Base-by-base conservation (phyloP, 495 filamentous ascomycete genomes). In the Hypoxylon lienhwacheense region DNA sequence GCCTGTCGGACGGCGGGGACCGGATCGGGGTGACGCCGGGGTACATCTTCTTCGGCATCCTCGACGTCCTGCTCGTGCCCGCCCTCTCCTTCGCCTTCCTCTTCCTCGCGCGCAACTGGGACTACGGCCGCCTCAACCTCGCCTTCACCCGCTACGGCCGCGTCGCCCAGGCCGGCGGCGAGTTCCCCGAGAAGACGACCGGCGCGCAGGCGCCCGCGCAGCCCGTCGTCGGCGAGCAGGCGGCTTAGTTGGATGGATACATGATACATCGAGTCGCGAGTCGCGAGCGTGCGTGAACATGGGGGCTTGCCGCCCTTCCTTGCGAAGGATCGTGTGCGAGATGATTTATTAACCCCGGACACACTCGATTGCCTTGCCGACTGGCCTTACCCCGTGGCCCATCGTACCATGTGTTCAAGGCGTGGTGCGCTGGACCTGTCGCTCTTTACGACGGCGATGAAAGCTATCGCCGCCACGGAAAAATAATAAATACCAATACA, bases 61-160 rank as follows among this genome's bases (percentile, higher is more conserved):
- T 77, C 12, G 75, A 78, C 28, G 39, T 76, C 6, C 47, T 77
- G 12, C 57, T 75, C 12, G 19, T 77, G 26, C 63, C 68, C 7
- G 66, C 62, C 29, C 33, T 72, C 20, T 52, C 68, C 24, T 68
- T 70, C 14, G 64, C 63, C 55, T 59, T 70, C 60, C 36, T 77
- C 31, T 47, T 69, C 59, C 59, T 76, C 10, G 59, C 73, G 26
- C 56, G 65, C 47, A 65, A 53, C 19, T 80, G 77, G 77, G 77
- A 80, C 46, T 78, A 74, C 51, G 53, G 58, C 57, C 53, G 49
- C 20, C 59, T 80, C 19, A 77, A 78, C 63, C 55, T 80, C 21
- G 65, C 73, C 42, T 80, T 80, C 53, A 80, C 77, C n/a, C 76
- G 76, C 60, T 78, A 78, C 56, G 77, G 77, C 41, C 75, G 77